These are phyloP conservation scores for Candida nanaspora DNA, from an alignment of 805 yeast genomes.

Conservation along the genomic window DNA sequence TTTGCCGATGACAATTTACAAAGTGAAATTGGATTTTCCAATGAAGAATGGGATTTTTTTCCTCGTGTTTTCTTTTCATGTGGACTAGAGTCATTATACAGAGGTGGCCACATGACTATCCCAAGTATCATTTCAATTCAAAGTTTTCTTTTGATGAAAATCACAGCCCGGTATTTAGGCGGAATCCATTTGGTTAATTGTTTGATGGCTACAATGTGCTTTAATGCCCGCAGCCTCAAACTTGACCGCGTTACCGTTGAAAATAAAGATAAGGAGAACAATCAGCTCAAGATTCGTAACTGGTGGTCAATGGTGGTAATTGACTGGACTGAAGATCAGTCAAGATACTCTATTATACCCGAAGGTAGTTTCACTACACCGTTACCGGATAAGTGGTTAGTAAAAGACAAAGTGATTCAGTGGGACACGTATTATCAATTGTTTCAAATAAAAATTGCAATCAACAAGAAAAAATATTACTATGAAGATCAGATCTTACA, in stretches of 20 bases:
- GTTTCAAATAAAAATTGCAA: slow-evolving; percentile 15
- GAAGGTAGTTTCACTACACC: slow-evolving; percentile 16
- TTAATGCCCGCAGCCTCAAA: slow-evolving; percentile 17
- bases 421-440: slow-evolving; percentile 18
- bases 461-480: slow-evolving; percentile 20
- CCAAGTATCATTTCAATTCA: slow-evolving; percentile 22
- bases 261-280: background rate
- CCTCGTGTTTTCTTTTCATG: slow-evolving; percentile 23
- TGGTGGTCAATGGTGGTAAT: slow-evolving; percentile 25
- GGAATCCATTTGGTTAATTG: slow-evolving; percentile 23
- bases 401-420: slow-evolving; percentile 6
- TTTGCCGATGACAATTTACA: slow-evolving; percentile 18
- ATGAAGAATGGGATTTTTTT: slow-evolving; percentile 19
- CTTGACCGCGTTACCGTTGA: slow-evolving; percentile 10
- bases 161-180: slow-evolving; percentile 21
- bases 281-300: slow-evolving; percentile 4
- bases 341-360: slow-evolving; percentile 16
- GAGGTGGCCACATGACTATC: slow-evolving; percentile 26
- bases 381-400: slow-evolving; percentile 16
- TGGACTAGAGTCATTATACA: slow-evolving; percentile 23
- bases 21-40: slow-evolving; percentile 12
- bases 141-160: slow-evolving; percentile 17
- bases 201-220: slow-evolving; percentile 10
- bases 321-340: slow-evolving; percentile 27
- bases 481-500: too few relatives aligned